Evolutionary conservation across 2,329 filamentous ascomycete genomes (phyloP).

Genomic region (Colletotrichum chrysophilum): DNA sequence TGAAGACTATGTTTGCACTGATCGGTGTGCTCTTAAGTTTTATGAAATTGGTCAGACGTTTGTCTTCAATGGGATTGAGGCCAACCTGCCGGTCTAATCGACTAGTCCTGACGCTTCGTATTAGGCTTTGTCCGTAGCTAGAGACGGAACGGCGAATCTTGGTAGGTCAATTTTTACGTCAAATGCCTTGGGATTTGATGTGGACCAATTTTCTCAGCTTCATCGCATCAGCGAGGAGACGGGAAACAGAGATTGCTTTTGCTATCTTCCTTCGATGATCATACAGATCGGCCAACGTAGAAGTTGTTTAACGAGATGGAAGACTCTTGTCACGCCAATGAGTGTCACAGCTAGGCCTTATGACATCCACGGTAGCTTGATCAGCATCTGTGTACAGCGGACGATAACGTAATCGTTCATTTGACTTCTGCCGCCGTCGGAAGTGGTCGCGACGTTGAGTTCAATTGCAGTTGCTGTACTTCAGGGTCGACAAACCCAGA

Average conservation of each 20-base stretch:
- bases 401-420: rapidly evolving
- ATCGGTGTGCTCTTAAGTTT: neutral
- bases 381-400: neutral
- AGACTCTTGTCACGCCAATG: neutral
- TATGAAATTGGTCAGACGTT: neutral
- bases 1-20: neutral
- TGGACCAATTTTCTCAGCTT: too few relatives aligned
- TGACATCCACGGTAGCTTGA: neutral
- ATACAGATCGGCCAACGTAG: neutral
- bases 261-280: neutral
- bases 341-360: neutral
- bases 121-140: neutral
- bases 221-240: neutral
- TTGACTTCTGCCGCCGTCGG: neutral
- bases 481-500: neutral
- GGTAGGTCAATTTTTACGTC: rapidly evolving
- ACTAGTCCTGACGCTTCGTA: rapidly evolving
- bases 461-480: neutral
- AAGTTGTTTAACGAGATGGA: neutral
- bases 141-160: too few relatives aligned
- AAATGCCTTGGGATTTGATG: neutral
- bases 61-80: neutral
- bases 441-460: neutral
- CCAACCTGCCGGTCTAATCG: neutral
- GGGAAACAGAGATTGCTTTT: rapidly evolving